A percentile compares a stretch with the other conserved stretches of the same genome.
Evolutionary conservation across 345 rosid genomes (phyloP).

Genomic region (Hevea brasiliensis): DNA sequence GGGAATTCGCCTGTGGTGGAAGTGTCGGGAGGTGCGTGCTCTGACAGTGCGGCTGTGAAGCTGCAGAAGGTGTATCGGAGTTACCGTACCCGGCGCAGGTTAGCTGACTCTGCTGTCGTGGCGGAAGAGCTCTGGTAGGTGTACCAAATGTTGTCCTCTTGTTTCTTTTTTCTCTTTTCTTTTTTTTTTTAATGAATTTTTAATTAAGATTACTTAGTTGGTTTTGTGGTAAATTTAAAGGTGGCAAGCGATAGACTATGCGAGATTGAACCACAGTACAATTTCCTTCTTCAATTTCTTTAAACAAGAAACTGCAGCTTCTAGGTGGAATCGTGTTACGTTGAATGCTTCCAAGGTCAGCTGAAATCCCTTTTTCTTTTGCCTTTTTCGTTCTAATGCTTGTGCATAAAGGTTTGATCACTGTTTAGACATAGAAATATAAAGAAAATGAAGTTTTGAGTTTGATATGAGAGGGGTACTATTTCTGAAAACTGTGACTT

Average conservation of each 20-base stretch:
- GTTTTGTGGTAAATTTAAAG: slow-evolving; percentile 32
- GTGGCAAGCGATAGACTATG: slow-evolving; percentile 90
- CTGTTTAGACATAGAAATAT: too few relatives aligned
- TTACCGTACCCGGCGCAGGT: slow-evolving; percentile 84
- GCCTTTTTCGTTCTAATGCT: background rate
- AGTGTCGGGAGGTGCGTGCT: slow-evolving; percentile 18
- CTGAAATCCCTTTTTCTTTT: background rate
- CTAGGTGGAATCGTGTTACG: slow-evolving; percentile 74
- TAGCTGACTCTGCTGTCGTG: slow-evolving; percentile 89
- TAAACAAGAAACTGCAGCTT: slow-evolving; percentile 69
- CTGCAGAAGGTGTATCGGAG: slow-evolving; percentile 84
- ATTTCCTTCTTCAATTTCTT: slow-evolving; percentile 69
- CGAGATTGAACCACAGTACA: slow-evolving; percentile 71
- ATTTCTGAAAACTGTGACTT: background rate
- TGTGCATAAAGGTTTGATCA: too few relatives aligned
- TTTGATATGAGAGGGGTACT: background rate
- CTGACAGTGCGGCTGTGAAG: slow-evolving; percentile 47
- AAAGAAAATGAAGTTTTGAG: background rate
- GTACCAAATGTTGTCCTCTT: background rate
- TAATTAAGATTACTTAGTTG: background rate
- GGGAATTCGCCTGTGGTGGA: background rate
- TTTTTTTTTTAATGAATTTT: background rate
- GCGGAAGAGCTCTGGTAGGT: slow-evolving; percentile 84
- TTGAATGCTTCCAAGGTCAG: slow-evolving; percentile 81
- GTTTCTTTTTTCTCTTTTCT: background rate